Evolutionary conservation across 192 early-diverging fungal genomes (phyloP), one percentile per base, ranked within the genome.

Genomic region (Gigaspora rosea): DNA sequence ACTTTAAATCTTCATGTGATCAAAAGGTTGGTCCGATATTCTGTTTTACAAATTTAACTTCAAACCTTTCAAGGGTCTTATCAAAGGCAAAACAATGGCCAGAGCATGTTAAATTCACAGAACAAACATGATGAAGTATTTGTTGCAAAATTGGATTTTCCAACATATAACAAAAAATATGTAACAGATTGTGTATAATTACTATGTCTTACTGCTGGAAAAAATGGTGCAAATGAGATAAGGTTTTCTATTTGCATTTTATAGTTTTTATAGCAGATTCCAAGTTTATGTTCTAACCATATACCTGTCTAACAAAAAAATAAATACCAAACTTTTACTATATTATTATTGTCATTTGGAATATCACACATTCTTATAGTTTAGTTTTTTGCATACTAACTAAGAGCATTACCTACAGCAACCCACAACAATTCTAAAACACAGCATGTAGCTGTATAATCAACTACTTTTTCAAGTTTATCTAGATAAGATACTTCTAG

Each of bases 301-400:
- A 52, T 54, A 2, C 20, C 22, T 3, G n/a, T n/a, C 33, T 51
- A n/a, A 13, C 22, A 5, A 71, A 56, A 71, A 18, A 71, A 56
- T 32, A n/a, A 13, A 71, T 71, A 56, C 70, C 70, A 71, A 56
- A 65, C 51, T 54, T 35, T 71, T 4, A 71, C 8, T 35, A 71
- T 20, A 33, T 56, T 33, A 71, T 71, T 71, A 12, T 16, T 35
- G 0, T 9, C 15, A 54, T 18, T 51, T 71, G 52, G 20, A 71
- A 71, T 51, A 56, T 71, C n/a, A n/a, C 27, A 27, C 27, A 20
- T 36, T 20, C 36, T 47, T 22, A 36, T 67, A n/a, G 15, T 15
- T 1, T 41, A 16, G 4, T 67, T 35, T 47, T 47, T 5, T 10
- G 12, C 47, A 67, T 16, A 67, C 47, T 36, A n/a, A 8, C 36